phyloP scores from a whole-genome alignment of 179 eudicot species.

The Beta macrorhiza region DNA sequence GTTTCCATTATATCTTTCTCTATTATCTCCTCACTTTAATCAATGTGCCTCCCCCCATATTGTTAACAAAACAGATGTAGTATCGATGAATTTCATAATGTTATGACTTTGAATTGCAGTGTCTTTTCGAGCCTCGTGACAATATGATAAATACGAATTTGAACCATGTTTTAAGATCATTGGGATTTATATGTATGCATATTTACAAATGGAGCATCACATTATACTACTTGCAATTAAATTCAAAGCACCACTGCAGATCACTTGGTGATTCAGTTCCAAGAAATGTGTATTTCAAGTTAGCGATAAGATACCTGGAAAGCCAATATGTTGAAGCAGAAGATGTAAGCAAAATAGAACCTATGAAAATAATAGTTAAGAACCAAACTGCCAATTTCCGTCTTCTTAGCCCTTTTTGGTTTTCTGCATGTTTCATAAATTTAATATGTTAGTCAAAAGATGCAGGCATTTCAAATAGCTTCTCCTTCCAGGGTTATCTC shows the following conservation, averaged over 20 bases:
- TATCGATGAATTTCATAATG: too few relatives aligned
- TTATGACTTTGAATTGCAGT: too few relatives aligned
- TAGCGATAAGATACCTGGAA: constrained; percentile 37
- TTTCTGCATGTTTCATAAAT: constrained; percentile 28
- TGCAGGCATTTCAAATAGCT: not conserved
- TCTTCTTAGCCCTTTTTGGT: constrained; percentile 30
- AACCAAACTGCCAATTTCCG: constrained; percentile 51
- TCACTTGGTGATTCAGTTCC: not conserved
- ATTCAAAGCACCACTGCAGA: too few relatives aligned
- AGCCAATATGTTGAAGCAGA: constrained; percentile 53
- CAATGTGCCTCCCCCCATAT: too few relatives aligned
- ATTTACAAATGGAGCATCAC: not conserved
- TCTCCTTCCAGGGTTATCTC: too few relatives aligned
- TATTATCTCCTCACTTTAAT: too few relatives aligned
- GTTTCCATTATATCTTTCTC: too few relatives aligned
- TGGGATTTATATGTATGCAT: not conserved
- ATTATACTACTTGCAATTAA: not conserved
- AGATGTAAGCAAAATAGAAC: constrained; percentile 48
- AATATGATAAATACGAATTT: not conserved
- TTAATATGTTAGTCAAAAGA: constrained; percentile 7
- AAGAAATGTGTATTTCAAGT: not conserved
- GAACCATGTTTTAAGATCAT: not conserved
- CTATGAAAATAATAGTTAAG: constrained; percentile 38
- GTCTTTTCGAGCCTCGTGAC: not conserved
- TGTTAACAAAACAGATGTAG: too few relatives aligned